Conservation (phyloP, 352 stramenopile species). For the Globisporangium alternatum region DNA sequence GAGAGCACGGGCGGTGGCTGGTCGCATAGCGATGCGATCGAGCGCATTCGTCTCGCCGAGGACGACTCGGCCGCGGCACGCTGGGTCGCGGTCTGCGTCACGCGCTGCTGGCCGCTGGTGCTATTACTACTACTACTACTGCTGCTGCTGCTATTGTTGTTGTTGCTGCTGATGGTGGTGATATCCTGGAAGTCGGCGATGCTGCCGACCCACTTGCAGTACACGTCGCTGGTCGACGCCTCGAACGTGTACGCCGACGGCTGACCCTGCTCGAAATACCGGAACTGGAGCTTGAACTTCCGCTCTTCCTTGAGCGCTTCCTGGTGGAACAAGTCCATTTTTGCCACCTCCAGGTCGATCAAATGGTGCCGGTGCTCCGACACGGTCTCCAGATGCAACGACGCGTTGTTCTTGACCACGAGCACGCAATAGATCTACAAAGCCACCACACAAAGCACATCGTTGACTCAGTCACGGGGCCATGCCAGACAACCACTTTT, state of each 20-base stretch:
- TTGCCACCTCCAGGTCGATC: slow-evolving; percentile 31
- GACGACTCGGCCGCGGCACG: neutral
- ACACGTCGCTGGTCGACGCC: slow-evolving; percentile 26
- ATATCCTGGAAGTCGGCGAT: slow-evolving; percentile 22
- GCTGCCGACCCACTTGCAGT: slow-evolving; percentile 31
- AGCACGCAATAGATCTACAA: slow-evolving; percentile 45
- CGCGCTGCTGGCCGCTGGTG: neutral
- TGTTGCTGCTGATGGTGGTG: neutral
- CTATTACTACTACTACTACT: neutral
- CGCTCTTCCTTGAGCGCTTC: slow-evolving; percentile 28
- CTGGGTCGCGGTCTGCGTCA: neutral
- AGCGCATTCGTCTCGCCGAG: slow-evolving; percentile 6
- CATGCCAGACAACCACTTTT: slow-evolving; percentile 1
- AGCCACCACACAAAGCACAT: neutral
- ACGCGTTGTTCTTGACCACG: slow-evolving; percentile 28
- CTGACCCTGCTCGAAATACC: neutral
- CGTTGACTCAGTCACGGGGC: neutral
- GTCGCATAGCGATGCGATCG: slow-evolving; percentile 14
- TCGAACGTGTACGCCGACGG: slow-evolving; percentile 36
- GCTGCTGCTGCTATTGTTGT: neutral
- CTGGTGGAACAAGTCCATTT: slow-evolving; percentile 34
- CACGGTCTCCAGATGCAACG: slow-evolving; percentile 38
- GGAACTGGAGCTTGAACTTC: slow-evolving; percentile 40
- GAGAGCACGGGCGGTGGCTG: neutral
- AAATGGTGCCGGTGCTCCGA: slow-evolving; percentile 31